These are phyloP conservation scores for Psilocybe cubensis DNA, from an alignment of 768 basidiomycete genomes.

Conservation along the genomic window DNA sequence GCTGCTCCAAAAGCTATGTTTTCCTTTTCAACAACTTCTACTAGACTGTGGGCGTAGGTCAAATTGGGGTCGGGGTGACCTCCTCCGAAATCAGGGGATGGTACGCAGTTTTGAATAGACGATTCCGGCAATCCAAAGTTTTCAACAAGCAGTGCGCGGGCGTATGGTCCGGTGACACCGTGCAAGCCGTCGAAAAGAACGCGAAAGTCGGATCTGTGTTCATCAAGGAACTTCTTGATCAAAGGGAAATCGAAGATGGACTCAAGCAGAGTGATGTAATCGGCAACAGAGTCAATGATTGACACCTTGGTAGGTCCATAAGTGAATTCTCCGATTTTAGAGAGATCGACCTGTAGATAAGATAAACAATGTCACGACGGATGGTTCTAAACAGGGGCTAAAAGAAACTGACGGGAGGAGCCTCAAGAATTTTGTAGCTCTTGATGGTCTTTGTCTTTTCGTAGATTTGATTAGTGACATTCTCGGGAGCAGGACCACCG, in stretches of 20 bases:
- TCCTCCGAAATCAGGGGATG: slow-evolving; percentile 95
- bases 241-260: slow-evolving; percentile 93
- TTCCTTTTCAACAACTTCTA: slow-evolving; percentile 87
- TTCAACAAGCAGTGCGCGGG: slow-evolving; percentile 82
- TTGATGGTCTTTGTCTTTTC: slow-evolving; percentile 88
- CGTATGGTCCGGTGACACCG: slow-evolving; percentile 98
- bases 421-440: slow-evolving; percentile 84
- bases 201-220: slow-evolving; percentile 69
- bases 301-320: slow-evolving; percentile 86
- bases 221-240: slow-evolving; percentile 85
- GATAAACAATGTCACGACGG: not conserved
- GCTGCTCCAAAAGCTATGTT: slow-evolving; percentile 94
- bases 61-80: slow-evolving; percentile 98
- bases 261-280: slow-evolving; percentile 85
- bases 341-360: slow-evolving; percentile 71
- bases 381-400: slow-evolving; percentile 9
- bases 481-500: slow-evolving; percentile 96
- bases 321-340: slow-evolving; percentile 74
- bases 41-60: slow-evolving; percentile 94
- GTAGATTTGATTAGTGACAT: slow-evolving; percentile 93
- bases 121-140: slow-evolving; percentile 78
- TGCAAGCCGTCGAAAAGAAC: slow-evolving; percentile 96
- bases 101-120: slow-evolving; percentile 88
- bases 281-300: slow-evolving; percentile 92
- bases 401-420: slow-evolving; percentile 59